Evolutionary conservation across 2,329 filamentous ascomycete genomes (phyloP).

Genomic region (Botrytis squamosa): DNA sequence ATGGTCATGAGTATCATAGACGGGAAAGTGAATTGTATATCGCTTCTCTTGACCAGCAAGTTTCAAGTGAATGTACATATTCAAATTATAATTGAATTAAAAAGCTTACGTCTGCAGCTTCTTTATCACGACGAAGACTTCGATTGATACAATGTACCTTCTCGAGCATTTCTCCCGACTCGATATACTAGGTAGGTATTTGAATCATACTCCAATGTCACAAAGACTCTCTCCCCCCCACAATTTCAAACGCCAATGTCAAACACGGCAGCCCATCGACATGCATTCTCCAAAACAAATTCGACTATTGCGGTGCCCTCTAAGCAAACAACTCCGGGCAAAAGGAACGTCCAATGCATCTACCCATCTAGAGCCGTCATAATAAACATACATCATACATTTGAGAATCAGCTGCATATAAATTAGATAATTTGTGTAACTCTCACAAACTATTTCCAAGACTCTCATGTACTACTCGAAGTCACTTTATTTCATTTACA

Average conservation of each 20-base stretch:
- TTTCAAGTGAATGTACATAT: not conserved
- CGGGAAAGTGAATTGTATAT: not conserved
- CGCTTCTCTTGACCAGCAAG: not conserved
- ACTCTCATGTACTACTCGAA: not conserved
- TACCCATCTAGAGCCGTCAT: not conserved
- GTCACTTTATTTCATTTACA: not conserved
- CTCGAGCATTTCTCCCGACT: not conserved
- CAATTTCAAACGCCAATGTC: not conserved
- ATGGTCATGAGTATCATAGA: not conserved
- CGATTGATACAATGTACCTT: not conserved
- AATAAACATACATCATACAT: not conserved
- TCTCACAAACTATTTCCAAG: not conserved
- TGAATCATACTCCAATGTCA: not conserved
- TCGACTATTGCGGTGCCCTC: not conserved
- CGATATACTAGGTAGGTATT: not conserved
- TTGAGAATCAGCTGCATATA: not conserved
- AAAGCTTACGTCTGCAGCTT: not conserved
- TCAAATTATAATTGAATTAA: not conserved
- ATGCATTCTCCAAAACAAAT: not conserved
- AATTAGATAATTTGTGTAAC: not conserved
- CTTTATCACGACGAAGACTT: not conserved
- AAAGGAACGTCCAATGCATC: not conserved
- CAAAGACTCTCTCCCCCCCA: not conserved
- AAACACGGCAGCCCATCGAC: not conserved
- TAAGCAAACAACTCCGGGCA: not conserved